Evolutionary conservation across 805 yeast species (phyloP), one percentile per base, ranked within the genome.

Genomic region (Ogataea wickerhamii): DNA sequence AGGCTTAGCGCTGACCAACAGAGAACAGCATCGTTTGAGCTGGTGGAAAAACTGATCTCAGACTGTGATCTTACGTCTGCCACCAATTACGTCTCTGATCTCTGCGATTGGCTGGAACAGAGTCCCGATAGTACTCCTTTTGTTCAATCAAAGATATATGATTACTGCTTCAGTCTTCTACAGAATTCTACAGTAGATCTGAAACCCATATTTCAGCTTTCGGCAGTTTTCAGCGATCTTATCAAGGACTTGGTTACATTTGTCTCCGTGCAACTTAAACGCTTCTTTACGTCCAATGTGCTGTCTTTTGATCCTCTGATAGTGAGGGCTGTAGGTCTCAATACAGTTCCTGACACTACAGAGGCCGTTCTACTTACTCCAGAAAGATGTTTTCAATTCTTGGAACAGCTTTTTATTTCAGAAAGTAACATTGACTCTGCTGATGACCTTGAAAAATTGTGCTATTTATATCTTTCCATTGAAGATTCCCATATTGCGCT

Each of bases 401-500:
- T 72, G 19, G 76, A 73, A 33, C 38, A 46, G 21, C 47, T 66
- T 7, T 68, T 61, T 36, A 52, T 63, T 40, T 44, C 36, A 1
- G 44, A 34, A 11, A 22, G 44, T 4, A 20, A 33, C 3, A 18
- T 18, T 1, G 38, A 27, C 11, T 30, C 23, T 2, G 28, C 40
- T 11, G 7, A 18, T 4, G 13, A 34, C 3, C 30, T 67, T 1
- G 65, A 64, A 34, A 35, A 40, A 11, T 31, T 66, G 6, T 48
- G 68, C 7, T 51, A 65, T 10, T 30, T 61, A n/a, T 63, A 61
- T 22, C 44, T 73, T 14, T 60, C 71, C 0, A 48, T 59, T 23
- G 64, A 63, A 21, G 73, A 69, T 17, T 67, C 63, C 5, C 51
- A 46, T 2, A 50, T 75, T 3, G 59, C 76, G 0, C 38, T 56